Evolutionary conservation across 2,329 filamentous ascomycete genomes (phyloP).

Genomic region (Cyphellophora europaea): DNA sequence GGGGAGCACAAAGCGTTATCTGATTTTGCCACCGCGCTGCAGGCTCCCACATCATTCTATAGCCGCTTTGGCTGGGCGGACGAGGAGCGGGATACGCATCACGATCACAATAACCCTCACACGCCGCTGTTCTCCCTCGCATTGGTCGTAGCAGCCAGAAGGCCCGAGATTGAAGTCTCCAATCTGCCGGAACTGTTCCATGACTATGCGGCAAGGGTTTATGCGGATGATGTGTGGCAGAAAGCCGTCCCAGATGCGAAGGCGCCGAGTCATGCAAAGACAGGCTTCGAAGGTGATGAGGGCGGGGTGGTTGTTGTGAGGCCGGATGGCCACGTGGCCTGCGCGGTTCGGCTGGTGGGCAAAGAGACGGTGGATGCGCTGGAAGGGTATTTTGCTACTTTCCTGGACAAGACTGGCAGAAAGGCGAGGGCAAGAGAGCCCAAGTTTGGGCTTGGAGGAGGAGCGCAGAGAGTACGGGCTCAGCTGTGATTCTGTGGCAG

Average conservation of each 20-base stretch:
- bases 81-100: conserved; percentile 58
- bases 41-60: conserved; percentile 63
- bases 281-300: conserved; percentile 49
- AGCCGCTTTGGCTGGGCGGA: conserved; percentile 33
- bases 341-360: conserved; percentile 64
- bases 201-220: conserved; percentile 72
- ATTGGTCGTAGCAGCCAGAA: conserved; percentile 60
- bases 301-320: conserved; percentile 76
- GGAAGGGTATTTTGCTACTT: conserved; percentile 71
- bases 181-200: conserved; percentile 62
- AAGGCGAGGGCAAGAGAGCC: too few species aligned
- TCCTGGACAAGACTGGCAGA: conserved; percentile 55
- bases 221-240: conserved; percentile 76
- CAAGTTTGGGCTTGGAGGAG: too few species aligned
- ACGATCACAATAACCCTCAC: conserved; percentile 79
- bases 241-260: conserved; percentile 57
- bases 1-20: conserved; percentile 43
- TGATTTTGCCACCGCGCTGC: conserved; percentile 60
- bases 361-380: conserved; percentile 70
- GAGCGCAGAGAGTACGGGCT: too few species aligned
- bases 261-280: conserved; percentile 75
- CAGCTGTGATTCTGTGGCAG: too few species aligned
- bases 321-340: conserved; percentile 78
- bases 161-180: conserved; percentile 62
- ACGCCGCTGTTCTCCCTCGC: conserved; percentile 72